Evolutionary conservation across 1,284 basidiomycete genomes (phyloP), one percentile per base, ranked within the genome.

Genomic region (Papiliotrema nemorosa): DNA sequence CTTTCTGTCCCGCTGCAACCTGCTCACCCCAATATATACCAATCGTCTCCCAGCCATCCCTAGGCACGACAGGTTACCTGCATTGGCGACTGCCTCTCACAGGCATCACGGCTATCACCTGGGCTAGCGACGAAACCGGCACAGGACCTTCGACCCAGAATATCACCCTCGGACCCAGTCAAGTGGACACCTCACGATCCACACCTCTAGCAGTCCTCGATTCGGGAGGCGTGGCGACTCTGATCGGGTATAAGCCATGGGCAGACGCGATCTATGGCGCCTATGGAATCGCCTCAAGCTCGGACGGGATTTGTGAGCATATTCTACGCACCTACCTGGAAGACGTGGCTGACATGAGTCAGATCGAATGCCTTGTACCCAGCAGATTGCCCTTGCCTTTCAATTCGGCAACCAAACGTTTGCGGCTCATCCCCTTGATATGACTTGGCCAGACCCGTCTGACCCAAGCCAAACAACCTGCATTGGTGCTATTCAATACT

Each of bases 311-410:
- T 13, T 70, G 67, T 70, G 50, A 62, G 69, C 62, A 3, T n/a
- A 4, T 41, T 14, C 31, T 14, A 26, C 27, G 12, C n/a, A n/a
- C n/a, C n/a, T n/a, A n/a, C n/a, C n/a, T n/a, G n/a, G n/a, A n/a
- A n/a, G n/a, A n/a, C n/a, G n/a, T n/a, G n/a, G n/a, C n/a, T n/a
- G n/a, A n/a, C n/a, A n/a, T n/a, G n/a, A n/a, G n/a, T n/a, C 47
- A 72, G 70, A 74, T 47, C 72, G 72, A 36, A 62, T 75, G 64
- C 62, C 70, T 2, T 75, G 73, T 39, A 70, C 63, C 9, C 53
- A 53, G 22, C 70, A 64, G 33, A 24, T 75, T n/a, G 44, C 70
- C 1, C 41, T 72, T n/a, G 57, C 66, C 3, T 69, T 75, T 54
- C 67, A 50, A 16, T 66, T 75, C 41, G 66, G 60, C 24, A 63